Base-by-base conservation (phyloP, 2,329 filamentous ascomycete genomes). In the Cercospora sp. region DNA sequence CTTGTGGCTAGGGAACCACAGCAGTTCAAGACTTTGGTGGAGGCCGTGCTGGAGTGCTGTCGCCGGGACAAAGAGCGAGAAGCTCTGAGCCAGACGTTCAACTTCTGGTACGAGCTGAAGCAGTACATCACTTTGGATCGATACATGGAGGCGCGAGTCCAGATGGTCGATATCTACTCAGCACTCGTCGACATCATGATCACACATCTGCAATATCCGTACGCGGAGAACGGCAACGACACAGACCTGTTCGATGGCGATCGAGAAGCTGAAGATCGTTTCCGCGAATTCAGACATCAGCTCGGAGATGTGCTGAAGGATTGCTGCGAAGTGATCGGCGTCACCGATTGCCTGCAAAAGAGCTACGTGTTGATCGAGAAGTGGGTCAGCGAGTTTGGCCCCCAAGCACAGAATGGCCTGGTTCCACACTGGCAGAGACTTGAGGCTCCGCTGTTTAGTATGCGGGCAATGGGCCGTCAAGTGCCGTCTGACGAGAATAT, bases 221-320 rank as follows among this genome's bases (percentile, higher is more conserved):
- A 85, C 32, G 88, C 91, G 0, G 92, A 96, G 64, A 85, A 85
- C 65, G 87, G 89, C 13, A 85, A 85, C 66, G 87, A 89, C 13
- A 84, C 85, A 12, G 95, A 99, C 79, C 83, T 98, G 0, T 99
- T 99, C 77, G 94, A 97, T 70, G 95, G 95, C 63, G 95, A 99
- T 78, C 89, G 94, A 49, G 95, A 98, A 78, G 90, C 93, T 69
- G 95, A 99, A 79, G 95, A 99, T 75, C 97, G 95, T 79, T 99
- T 99, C 82, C 89, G 95, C 59, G 93, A 97, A 76, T 99, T 98
- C 84, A 87, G 95, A 72, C 95, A 99, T 78, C 89, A 93, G 63
- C 98, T 99, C 93, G 95, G 95, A 40, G 96, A 99, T 78, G 96
- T 97, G 0, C 86, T 99, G 61, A 99, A 99, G 81, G 95, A 99